phyloP scores from a whole-genome alignment of 352 stramenopile species.

The Globisporangium megalacanthum region DNA sequence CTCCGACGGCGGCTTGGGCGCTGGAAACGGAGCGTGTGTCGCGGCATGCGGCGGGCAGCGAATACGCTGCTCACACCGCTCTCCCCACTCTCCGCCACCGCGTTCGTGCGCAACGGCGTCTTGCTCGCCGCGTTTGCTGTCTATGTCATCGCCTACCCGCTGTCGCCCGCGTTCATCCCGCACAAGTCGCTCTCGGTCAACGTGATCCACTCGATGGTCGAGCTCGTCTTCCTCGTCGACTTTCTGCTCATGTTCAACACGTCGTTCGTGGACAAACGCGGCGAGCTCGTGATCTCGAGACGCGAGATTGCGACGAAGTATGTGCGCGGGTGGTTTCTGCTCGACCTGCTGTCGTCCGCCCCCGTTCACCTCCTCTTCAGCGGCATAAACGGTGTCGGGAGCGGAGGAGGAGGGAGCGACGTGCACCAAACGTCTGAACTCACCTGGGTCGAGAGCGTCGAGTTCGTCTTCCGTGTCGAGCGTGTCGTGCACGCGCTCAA shows the following conservation, averaged over 20 bases:
- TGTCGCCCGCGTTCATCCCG: slow-evolving; percentile 28
- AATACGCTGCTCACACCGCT: too few relatives aligned
- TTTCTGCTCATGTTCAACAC: slow-evolving; percentile 29
- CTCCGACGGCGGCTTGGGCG: too few relatives aligned
- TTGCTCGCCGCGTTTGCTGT: too few relatives aligned
- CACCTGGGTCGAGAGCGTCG: slow-evolving; percentile 4
- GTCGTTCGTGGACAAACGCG: slow-evolving; percentile 21
- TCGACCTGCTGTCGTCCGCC: slow-evolving; percentile 12
- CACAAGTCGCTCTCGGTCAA: not conserved
- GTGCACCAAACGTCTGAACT: not conserved
- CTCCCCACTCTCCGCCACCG: too few relatives aligned
- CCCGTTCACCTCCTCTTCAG: too few relatives aligned
- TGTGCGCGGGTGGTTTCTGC: slow-evolving; percentile 16
- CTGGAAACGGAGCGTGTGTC: too few relatives aligned
- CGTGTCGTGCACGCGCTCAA: slow-evolving; percentile 4
- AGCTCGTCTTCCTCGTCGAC: slow-evolving; percentile 18
- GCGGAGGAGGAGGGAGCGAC: slow-evolving; percentile 2
- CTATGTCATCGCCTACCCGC: slow-evolving; percentile 22
- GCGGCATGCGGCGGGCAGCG: too few relatives aligned
- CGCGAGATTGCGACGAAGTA: slow-evolving; percentile 21
- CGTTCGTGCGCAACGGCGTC: too few relatives aligned
- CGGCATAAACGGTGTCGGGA: too few relatives aligned
- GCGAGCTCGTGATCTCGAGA: slow-evolving; percentile 17
- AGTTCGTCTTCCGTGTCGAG: slow-evolving; percentile 20
- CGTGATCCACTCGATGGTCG: slow-evolving; percentile 2